Evolutionary conservation across 2,329 filamentous ascomycete species (phyloP), one percentile per base, ranked within the genome.

Genomic region (Graphilbum sp.): DNA sequence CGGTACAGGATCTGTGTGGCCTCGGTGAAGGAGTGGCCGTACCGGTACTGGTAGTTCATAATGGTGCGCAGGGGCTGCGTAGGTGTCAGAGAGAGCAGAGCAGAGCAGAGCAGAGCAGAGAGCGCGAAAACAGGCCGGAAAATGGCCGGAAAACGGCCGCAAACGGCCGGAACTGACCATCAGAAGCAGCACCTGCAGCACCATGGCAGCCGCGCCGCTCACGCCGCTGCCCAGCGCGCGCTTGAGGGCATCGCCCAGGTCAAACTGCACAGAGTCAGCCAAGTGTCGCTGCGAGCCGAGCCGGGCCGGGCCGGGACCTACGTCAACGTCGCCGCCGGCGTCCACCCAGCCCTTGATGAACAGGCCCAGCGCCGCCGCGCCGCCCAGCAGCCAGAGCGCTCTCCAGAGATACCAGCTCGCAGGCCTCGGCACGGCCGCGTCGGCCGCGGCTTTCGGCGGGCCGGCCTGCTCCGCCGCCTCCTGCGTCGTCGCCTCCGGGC

Each of bases 1-100:
- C 50, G 44, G 38, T 63, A 62, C 2, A 66, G 52, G 0, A 57
- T 63, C 15, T 49, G 45, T 1, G 55, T 58, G 0, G 63, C 61
- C 1, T 45, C 36, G 3, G 52, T 54, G 39, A 66, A 65, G 0
- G 57, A 53, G 0, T 54, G 57, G 2, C 63, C 63, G 30, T 59
- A 62, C 2, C 63, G 62, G 38, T 66, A 66, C 42, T 66, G 63
- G 33, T 66, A 66, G 48, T 66, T 66, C 63, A 66, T 66, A 12
- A 66, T 62, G 0, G 63, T 66, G 5, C 63, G 56, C 4, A 66
- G 49, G 4, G 63, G 63, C 62, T 66, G 34, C 4, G 16, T 36
- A 20, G 36, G 5, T 11, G 45, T n/a, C 9, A 33, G 24, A 16
- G 4, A 19, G 15, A 24, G n/a, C 4, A 17, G 5, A n/a, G 23